A percentile compares a stretch with the other conserved stretches of the same genome.
phyloP scores from a whole-genome alignment of 306 rosid genomes.

The Luffa aegyptiaca region DNA sequence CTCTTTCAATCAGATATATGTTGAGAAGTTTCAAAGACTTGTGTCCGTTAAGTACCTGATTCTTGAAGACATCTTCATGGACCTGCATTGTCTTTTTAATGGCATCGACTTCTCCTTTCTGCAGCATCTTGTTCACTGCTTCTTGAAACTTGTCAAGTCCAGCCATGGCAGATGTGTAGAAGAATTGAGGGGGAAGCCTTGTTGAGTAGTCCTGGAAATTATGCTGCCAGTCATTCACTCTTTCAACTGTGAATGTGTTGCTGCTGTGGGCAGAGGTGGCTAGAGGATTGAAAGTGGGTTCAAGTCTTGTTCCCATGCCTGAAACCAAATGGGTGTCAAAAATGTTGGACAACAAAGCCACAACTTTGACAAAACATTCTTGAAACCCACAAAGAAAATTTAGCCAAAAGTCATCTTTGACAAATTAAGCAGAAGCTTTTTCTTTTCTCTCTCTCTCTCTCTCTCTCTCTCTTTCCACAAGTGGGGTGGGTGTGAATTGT shows the following conservation, averaged over 20 bases:
- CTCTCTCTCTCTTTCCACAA: constrained; percentile 4
- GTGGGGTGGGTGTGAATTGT: constrained; percentile 29
- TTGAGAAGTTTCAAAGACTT: no score
- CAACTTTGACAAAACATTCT: neutral
- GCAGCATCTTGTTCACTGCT: constrained; percentile 50
- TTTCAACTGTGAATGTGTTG: constrained; percentile 28
- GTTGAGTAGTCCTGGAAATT: constrained; percentile 22
- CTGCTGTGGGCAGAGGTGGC: constrained; percentile 35
- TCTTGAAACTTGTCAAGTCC: constrained; percentile 27
- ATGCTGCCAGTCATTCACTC: constrained; percentile 60
- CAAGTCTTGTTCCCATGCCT: constrained; percentile 88
- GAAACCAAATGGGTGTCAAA: constrained; percentile 21
- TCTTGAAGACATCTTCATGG: constrained; percentile 75
- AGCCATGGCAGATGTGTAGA: constrained; percentile 6
- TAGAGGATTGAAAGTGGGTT: constrained; percentile 50
- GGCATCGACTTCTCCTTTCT: constrained; percentile 42
- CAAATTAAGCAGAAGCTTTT: neutral
- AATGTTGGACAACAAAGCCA: neutral
- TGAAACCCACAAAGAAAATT: constrained; percentile 6
- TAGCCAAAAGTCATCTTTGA: neutral
- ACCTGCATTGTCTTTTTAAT: constrained; percentile 75
- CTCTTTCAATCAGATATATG: no score
- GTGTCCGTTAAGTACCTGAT: constrained; percentile 48
- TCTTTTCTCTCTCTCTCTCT: neutral
- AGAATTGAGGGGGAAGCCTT: neutral